A percentile compares a stretch with the other conserved stretches of the same genome.
phyloP scores from a whole-genome alignment of 1,284 basidiomycete genomes.

The Neolentinus lepideus region DNA sequence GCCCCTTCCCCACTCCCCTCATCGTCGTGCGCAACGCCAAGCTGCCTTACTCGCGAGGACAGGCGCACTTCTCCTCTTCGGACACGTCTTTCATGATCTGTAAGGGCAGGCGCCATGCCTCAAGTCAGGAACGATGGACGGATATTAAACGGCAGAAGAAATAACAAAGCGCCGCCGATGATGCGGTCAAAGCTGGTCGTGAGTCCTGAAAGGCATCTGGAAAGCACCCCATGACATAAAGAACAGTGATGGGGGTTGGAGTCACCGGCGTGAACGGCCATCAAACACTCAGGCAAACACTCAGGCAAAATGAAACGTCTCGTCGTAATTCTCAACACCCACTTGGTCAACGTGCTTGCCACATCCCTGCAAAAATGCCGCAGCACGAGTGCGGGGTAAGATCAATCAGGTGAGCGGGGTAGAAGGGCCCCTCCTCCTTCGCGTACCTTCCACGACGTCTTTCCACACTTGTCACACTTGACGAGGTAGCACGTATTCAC shows the following conservation, averaged over 20 bases:
- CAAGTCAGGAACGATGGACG: slow-evolving; percentile 13
- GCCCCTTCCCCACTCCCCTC: background rate
- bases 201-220: background rate
- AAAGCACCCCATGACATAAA: background rate
- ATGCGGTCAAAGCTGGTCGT: background rate
- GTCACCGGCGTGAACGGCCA: background rate
- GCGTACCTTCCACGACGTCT: slow-evolving; percentile 66
- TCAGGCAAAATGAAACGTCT: slow-evolving; percentile 6
- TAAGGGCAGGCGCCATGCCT: slow-evolving; percentile 4
- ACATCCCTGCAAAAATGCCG: slow-evolving; percentile 53
- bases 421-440: no score
- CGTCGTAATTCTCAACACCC: slow-evolving; percentile 23
- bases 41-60: slow-evolving; percentile 27
- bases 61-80: slow-evolving; percentile 63
- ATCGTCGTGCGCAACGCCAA: no score
- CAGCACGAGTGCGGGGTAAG: slow-evolving; percentile 9
- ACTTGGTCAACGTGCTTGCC: slow-evolving; percentile 59
- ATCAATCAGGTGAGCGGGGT: slow-evolving; percentile 8
- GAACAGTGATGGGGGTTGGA: background rate
- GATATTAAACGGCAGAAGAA: background rate
- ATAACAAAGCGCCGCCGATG: background rate
- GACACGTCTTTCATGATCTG: slow-evolving; percentile 64
- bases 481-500: slow-evolving; percentile 50
- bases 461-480: slow-evolving; percentile 56
- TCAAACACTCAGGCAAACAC: slow-evolving; percentile 4